Base-by-base conservation (phyloP, 768 basidiomycete species). In the Floccularia luteovirens region DNA sequence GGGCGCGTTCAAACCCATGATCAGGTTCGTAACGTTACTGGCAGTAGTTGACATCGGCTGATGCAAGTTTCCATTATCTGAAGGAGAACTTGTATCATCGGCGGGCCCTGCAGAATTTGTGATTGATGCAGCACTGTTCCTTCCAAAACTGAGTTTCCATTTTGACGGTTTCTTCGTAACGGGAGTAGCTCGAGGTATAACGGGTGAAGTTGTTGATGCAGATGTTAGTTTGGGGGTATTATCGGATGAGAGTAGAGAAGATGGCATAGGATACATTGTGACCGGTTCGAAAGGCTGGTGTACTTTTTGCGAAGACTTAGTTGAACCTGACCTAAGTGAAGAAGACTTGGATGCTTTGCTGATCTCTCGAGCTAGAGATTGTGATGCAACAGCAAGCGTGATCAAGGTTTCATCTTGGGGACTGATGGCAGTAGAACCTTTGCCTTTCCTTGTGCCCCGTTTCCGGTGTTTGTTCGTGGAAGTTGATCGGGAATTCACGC, bases 381-480 rank as follows among this genome's bases (percentile, higher is more conserved):
- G 87, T 4, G 86, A 87, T 1, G 85, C 89, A 42, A 70, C 73
- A 13, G 88, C 90, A 28, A 93, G 75, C 3, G 77, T 81, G 16
- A 72, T 71, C 43, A 88, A 63, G 4, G 77, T 79, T 39, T 72
- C 70, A 43, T 82, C 80, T 24, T 65, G 62, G 32, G 64, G 53
- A 24, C 63, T 50, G n/a, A 56, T 42, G n/a, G 61, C 42, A 6
- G 62, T 54, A n/a, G 60, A 48, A 13, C 83, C 75, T 61, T 85
- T 88, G 53, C 83, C 84, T 64, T 89, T 92, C 38, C 92, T 74
- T 2, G 82, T 77, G 28, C 91, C 90, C 37, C 91, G 74, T 60
- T 89, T 92, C 43, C 88, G 74, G 20, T 88, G 73, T 62, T 82
- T 91, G 57, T 76, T 79, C 32, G 74, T 83, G 34, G 86, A 87